These are phyloP conservation scores for Solanum piurae DNA, from an alignment of 257 asterid genomes.

Conservation along the genomic window DNA sequence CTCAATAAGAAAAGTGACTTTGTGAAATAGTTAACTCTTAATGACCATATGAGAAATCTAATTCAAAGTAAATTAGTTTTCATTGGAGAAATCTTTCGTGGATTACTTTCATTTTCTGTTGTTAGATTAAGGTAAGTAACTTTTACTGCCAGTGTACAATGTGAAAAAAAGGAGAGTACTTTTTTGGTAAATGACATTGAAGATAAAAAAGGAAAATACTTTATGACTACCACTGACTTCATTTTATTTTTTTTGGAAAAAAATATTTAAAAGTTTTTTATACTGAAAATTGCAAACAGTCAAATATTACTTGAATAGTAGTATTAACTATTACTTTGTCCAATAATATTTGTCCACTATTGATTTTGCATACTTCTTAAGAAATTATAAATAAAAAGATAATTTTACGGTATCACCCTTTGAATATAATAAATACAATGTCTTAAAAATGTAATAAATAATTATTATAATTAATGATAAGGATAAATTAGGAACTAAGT, in stretches of 20 bases:
- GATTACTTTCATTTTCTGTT: not conserved
- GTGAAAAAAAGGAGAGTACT: not conserved
- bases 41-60: not conserved
- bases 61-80: not conserved
- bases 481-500: too few relatives aligned
- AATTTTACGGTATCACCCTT: too few relatives aligned
- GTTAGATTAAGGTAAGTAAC: not conserved
- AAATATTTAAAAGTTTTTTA: not conserved
- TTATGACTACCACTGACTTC: not conserved
- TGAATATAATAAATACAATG: too few relatives aligned
- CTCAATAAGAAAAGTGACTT: not conserved
- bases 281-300: not conserved
- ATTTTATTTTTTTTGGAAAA: not conserved
- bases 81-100: not conserved
- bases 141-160: not conserved
- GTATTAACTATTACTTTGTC: not conserved
- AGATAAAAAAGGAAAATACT: not conserved
- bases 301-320: not conserved
- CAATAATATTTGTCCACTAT: not conserved
- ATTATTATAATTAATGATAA: too few relatives aligned
- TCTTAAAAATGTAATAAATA: too few relatives aligned
- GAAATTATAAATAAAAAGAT: too few relatives aligned
- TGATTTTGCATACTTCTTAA: too few relatives aligned
- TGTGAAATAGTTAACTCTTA: not conserved
- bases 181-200: not conserved